phyloP scores from a whole-genome alignment of 768 basidiomycete species.

The Lyophyllum atratum region DNA sequence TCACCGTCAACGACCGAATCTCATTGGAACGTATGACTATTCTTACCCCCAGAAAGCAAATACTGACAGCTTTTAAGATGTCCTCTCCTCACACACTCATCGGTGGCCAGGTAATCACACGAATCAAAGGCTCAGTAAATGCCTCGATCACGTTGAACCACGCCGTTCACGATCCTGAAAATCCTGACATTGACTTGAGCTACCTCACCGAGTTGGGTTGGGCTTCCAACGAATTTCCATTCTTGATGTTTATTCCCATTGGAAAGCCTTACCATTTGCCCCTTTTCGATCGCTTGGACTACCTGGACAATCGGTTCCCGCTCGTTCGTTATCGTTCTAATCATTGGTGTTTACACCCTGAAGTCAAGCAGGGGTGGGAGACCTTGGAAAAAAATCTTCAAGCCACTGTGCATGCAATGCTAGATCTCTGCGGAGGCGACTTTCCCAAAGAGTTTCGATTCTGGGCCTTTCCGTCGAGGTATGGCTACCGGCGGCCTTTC shows the following conservation, averaged over 20 bases:
- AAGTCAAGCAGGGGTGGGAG: neutral
- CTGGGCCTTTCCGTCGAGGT: conserved; percentile 3
- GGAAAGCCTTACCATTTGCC: conserved; percentile 2
- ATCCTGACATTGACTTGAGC: too few species aligned
- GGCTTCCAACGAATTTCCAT: neutral
- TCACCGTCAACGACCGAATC: too few species aligned
- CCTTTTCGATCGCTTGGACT: neutral
- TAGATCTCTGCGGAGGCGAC: neutral
- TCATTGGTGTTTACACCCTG: neutral
- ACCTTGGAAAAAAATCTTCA: conserved; percentile 7
- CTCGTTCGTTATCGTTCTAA: neutral
- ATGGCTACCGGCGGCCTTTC: conserved; percentile 2
- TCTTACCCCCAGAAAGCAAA: too few species aligned
- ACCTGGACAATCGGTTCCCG: neutral
- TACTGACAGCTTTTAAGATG: too few species aligned
- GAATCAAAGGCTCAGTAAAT: too few species aligned
- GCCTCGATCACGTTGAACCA: too few species aligned
- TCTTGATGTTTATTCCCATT: neutral
- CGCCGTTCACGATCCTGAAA: too few species aligned
- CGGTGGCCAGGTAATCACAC: too few species aligned
- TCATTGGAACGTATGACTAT: too few species aligned
- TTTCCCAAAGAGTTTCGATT: conserved; percentile 4
- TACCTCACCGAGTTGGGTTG: neutral
- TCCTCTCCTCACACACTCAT: too few species aligned
- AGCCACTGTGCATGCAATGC: neutral